Percentiles rank a stretch among this genome's conserved stretches.
Evolutionary conservation across 2,329 filamentous ascomycete species (phyloP).

Genomic region (Pyrenophora graminea): DNA sequence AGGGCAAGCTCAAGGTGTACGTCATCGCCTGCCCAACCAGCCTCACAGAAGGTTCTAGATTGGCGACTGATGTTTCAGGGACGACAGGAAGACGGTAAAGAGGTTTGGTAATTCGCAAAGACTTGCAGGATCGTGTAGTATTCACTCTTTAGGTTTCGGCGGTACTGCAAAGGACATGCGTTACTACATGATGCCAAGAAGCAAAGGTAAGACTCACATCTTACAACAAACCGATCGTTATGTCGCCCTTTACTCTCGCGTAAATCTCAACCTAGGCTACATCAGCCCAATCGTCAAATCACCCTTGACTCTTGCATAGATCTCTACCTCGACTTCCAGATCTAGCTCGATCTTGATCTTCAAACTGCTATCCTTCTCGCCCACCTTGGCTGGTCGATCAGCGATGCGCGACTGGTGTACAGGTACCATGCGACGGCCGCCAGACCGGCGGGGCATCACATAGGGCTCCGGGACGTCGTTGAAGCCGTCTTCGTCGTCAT

Average conservation of each 20-base stretch:
- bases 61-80: too few relatives aligned
- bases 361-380: conserved; percentile 45
- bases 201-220: conserved; percentile 18
- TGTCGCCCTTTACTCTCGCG: conserved; percentile 41
- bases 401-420: conserved; percentile 48
- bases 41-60: too few relatives aligned
- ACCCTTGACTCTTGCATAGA: conserved; percentile 40
- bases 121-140: too few relatives aligned
- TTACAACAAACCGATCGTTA: conserved; percentile 49
- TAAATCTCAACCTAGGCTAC: conserved; percentile 49
- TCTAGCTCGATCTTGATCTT: conserved; percentile 52
- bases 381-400: conserved; percentile 42
- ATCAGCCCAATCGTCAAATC: conserved; percentile 40
- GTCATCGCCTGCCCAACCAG: too few relatives aligned
- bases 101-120: too few relatives aligned
- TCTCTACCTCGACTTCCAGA: conserved; percentile 41
- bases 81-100: too few relatives aligned
- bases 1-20: too few relatives aligned
- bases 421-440: conserved; percentile 30
- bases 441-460: background rate
- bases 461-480: too few relatives aligned
- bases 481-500: conserved; percentile 8
- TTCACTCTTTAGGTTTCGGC: background rate
- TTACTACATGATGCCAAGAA: background rate
- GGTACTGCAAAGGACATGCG: background rate